Conservation (phyloP, 2,329 filamentous ascomycete species). For the Paracorniculantispora psalliotae region DNA sequence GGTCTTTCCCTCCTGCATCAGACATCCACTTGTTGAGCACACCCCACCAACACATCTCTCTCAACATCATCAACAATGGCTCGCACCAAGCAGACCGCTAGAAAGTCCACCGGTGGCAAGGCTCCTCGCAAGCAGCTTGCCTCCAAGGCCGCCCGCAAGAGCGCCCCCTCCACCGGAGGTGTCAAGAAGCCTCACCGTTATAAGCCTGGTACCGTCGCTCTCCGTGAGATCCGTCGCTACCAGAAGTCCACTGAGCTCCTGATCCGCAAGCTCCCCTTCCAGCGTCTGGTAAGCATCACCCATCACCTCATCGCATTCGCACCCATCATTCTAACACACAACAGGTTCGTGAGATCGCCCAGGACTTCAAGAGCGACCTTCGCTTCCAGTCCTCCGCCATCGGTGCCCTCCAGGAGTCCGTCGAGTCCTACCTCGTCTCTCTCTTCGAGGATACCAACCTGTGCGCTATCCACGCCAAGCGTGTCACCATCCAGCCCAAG, state of each 20-base stretch:
- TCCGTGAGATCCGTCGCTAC: constrained; percentile 97
- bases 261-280: constrained; percentile 96
- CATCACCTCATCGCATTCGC: neutral
- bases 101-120: constrained; percentile 77
- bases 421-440: constrained; percentile 97
- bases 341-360: constrained; percentile 85
- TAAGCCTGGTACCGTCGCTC: constrained; percentile 92
- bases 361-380: constrained; percentile 92
- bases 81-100: constrained; percentile 62
- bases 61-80: constrained; percentile 48
- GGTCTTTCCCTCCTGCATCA: constrained; percentile 40
- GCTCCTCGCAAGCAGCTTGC: constrained; percentile 92
- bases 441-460: constrained; percentile 82
- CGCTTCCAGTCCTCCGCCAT: constrained; percentile 99
- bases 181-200: constrained; percentile 93
- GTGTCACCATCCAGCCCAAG: constrained; percentile 96
- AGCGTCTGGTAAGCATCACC: constrained; percentile 66
- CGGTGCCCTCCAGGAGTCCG: constrained; percentile 94
- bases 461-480: constrained; percentile 96
- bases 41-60: constrained; percentile 24
- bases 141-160: constrained; percentile 98
- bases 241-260: constrained; percentile 96
- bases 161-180: constrained; percentile 91
- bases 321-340: neutral
- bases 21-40: constrained; percentile 30